A percentile compares a stretch with the other conserved stretches of the same genome.
Conservation (phyloP, 148 eudicot genomes). For the Rhododendron ferrugineum region DNA sequence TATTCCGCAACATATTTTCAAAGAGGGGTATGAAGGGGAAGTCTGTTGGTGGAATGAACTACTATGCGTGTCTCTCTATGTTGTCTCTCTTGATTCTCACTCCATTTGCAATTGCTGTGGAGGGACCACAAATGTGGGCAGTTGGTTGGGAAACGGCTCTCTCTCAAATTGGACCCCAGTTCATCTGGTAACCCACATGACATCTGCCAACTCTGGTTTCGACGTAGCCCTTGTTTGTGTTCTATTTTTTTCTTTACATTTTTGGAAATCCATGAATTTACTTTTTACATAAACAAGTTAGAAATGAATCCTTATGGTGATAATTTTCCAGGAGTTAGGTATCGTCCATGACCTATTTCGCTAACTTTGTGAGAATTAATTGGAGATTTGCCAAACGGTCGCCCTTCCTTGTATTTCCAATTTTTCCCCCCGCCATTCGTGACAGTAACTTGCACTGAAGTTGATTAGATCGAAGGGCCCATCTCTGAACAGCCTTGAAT, state of each 20-base stretch:
- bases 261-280: not conserved
- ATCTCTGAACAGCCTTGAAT: not conserved
- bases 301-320: not conserved
- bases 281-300: no score
- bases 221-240: constrained; percentile 3
- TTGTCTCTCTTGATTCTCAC: constrained; percentile 31
- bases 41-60: constrained; percentile 40
- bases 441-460: not conserved
- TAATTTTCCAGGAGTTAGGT: not conserved
- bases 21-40: constrained; percentile 46
- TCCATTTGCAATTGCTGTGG: constrained; percentile 42
- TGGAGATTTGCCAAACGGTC: not conserved
- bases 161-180: constrained; percentile 29
- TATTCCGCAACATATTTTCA: constrained; percentile 36
- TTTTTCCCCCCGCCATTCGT: not conserved
- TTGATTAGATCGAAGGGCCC: not conserved
- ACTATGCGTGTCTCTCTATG: constrained; percentile 39
- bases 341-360: not conserved
- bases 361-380: not conserved
- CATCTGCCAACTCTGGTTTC: constrained; percentile 22
- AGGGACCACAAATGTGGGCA: constrained; percentile 48
- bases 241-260: not conserved
- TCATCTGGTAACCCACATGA: constrained; percentile 31
- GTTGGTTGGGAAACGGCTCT: constrained; percentile 34
- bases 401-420: not conserved